These are phyloP conservation scores for Garcia nutans DNA, from an alignment of 345 rosid genomes.

Conservation along the genomic window DNA sequence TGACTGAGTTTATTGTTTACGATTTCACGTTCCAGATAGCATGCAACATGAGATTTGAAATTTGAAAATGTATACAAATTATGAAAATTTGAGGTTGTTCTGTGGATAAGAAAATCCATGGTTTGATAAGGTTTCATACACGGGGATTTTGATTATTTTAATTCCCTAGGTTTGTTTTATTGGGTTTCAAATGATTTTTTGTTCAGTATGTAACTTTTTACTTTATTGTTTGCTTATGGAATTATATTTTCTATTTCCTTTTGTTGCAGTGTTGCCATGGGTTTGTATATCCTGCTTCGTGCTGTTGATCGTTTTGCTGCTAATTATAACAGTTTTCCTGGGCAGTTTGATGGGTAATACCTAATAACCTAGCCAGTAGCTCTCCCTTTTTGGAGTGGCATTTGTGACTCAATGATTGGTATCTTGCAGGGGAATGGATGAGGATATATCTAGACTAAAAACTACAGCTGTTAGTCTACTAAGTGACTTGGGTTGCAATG, in stretches of 20 bases:
- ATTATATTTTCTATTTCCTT: slow-evolving; percentile 1
- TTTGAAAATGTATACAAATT: background rate
- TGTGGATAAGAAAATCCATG: background rate
- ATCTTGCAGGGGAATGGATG: slow-evolving; percentile 67
- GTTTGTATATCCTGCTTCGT: slow-evolving; percentile 83
- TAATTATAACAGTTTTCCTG: slow-evolving; percentile 88
- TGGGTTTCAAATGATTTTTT: background rate
- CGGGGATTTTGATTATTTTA: background rate
- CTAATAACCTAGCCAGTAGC: background rate
- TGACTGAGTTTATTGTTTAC: slow-evolving; percentile 15
- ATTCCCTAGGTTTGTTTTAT: background rate
- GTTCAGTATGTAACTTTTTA: background rate
- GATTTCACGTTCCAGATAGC: background rate
- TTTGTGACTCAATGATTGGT: slow-evolving; percentile 3
- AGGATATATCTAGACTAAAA: slow-evolving; percentile 82
- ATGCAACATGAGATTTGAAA: background rate
- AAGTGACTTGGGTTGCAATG: slow-evolving; percentile 78
- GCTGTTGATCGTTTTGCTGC: slow-evolving; percentile 86
- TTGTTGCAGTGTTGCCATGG: slow-evolving; percentile 60
- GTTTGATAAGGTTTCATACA: background rate
- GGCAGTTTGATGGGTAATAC: slow-evolving; percentile 86
- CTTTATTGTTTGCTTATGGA: slow-evolving; percentile 12
- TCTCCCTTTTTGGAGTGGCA: background rate
- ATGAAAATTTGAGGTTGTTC: background rate
- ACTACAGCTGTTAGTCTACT: slow-evolving; percentile 66